Percentiles rank a stretch among this genome's conserved stretches.
Evolutionary conservation across 192 early-diverging fungal genomes (phyloP).

Genomic region (Coemansia sp.): DNA sequence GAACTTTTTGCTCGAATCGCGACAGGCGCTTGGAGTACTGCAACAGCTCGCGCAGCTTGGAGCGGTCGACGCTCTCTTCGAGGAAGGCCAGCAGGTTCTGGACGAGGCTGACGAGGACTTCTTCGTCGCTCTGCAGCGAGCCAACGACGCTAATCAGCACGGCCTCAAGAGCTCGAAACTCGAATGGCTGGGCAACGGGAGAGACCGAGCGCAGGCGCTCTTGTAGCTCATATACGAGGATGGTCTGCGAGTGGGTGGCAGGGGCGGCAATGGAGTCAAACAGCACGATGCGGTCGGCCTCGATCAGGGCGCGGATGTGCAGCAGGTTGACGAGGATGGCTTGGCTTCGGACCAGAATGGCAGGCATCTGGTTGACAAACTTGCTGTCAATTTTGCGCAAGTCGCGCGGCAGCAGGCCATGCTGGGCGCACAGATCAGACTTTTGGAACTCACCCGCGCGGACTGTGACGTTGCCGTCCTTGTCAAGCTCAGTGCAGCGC

Average conservation of each 20-base stretch:
- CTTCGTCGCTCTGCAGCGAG: constrained; percentile 70
- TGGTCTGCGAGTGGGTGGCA: constrained; percentile 70
- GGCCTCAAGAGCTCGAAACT: constrained; percentile 77
- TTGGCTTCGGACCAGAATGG: constrained; percentile 79
- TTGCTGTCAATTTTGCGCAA: constrained; percentile 81
- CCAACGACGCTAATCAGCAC: constrained; percentile 75
- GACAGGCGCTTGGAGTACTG: constrained; percentile 77
- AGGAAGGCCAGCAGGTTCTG: constrained; percentile 69
- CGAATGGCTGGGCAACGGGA: constrained; percentile 44
- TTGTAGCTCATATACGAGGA: constrained; percentile 82
- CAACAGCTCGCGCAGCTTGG: constrained; percentile 78
- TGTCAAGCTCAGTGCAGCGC: constrained; percentile 71
- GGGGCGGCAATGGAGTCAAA: constrained; percentile 74
- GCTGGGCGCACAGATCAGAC: constrained; percentile 76
- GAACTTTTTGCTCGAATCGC: constrained; percentile 78
- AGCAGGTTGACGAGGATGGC: constrained; percentile 84
- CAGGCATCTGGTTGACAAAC: constrained; percentile 78
- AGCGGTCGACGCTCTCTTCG: constrained; percentile 74
- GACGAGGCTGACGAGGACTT: constrained; percentile 70
- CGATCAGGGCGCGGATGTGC: constrained; percentile 81
- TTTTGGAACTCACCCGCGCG: constrained; percentile 79
- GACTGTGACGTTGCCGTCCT: constrained; percentile 68
- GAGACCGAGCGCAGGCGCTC: constrained; percentile 62
- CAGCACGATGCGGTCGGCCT: constrained; percentile 77
- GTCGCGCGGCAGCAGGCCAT: constrained; percentile 83